Evolutionary conservation across 1,284 basidiomycete genomes (phyloP).

Genomic region (Melampsora americana): DNA sequence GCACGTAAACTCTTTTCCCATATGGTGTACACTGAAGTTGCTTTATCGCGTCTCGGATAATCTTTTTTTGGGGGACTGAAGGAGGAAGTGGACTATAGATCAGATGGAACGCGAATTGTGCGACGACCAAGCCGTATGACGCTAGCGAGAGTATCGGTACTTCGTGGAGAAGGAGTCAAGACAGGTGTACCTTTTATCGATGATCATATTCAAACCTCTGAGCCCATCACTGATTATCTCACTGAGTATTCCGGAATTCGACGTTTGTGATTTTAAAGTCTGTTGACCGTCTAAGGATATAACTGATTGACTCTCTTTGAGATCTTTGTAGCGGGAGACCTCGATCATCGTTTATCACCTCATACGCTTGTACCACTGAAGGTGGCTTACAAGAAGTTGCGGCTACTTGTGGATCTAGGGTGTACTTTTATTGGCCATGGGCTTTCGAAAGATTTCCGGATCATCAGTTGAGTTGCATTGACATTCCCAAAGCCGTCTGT

Average conservation of each 20-base stretch:
- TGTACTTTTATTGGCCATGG: conserved; percentile 98
- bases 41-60: too few relatives aligned
- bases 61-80: conserved; percentile 51
- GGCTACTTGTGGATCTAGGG: conserved; percentile 84
- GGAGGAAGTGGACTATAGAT: conserved; percentile 92
- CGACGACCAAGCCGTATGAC: conserved; percentile 85
- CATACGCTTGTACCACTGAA: conserved; percentile 92
- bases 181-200: conserved; percentile 91
- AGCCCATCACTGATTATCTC: conserved; percentile 89
- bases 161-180: conserved; percentile 75
- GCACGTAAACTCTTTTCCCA: too few relatives aligned
- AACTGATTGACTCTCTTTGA: neutral
- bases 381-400: conserved; percentile 95
- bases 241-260: conserved; percentile 95
- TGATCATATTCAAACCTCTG: conserved; percentile 93
- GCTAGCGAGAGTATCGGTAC: conserved; percentile 87
- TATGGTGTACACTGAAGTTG: too few relatives aligned
- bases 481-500: neutral
- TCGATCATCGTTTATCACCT: conserved; percentile 76
- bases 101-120: conserved; percentile 89
- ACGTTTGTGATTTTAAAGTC: conserved; percentile 61
- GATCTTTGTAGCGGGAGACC: conserved; percentile 69
- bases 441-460: conserved; percentile 97
- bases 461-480: conserved; percentile 75
- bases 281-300: neutral